Percentiles rank a stretch among this genome's conserved stretches.
phyloP scores from a whole-genome alignment of 306 rosid species.

The Glycyrrhiza uralensis region DNA sequence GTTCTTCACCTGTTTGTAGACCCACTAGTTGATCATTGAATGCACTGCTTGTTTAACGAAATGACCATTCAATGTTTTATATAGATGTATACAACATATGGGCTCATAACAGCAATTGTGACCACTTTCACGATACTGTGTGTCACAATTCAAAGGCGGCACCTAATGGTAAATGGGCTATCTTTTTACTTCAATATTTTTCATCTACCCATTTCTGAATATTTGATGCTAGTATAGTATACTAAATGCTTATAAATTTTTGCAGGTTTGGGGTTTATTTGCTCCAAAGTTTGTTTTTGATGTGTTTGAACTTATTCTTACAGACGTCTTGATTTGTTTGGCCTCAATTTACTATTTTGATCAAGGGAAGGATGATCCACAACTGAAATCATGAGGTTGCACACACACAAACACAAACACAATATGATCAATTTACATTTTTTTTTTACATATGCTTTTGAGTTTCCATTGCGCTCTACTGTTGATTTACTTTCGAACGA shows the following conservation, averaged over 20 bases:
- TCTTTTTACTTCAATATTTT: background rate
- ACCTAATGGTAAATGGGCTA: conserved; percentile 66
- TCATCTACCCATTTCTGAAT: background rate
- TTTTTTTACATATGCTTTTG: background rate
- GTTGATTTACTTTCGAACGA: background rate
- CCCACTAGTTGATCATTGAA: conserved; percentile 18
- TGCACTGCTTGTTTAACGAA: background rate
- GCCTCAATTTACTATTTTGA: conserved; percentile 70
- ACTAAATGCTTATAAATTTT: conserved; percentile 5
- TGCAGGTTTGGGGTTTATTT: conserved; percentile 98
- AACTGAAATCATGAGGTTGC: background rate
- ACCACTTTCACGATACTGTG: conserved; percentile 72
- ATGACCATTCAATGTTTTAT: conserved; percentile 18
- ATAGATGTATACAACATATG: conserved; percentile 73
- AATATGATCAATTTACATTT: background rate
- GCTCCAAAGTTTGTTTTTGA: conserved; percentile 96
- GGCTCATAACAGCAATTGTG: conserved; percentile 60
- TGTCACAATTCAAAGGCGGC: conserved; percentile 88
- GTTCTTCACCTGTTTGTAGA: conserved; percentile 4
- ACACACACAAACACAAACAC: background rate
- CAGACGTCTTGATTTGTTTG: conserved; percentile 65
- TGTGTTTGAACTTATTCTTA: conserved; percentile 62
- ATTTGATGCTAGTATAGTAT: background rate
- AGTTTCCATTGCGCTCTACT: background rate
- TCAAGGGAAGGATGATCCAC: conserved; percentile 29